phyloP scores from a whole-genome alignment of 2,329 filamentous ascomycete genomes.

The Fusarium sp. region DNA sequence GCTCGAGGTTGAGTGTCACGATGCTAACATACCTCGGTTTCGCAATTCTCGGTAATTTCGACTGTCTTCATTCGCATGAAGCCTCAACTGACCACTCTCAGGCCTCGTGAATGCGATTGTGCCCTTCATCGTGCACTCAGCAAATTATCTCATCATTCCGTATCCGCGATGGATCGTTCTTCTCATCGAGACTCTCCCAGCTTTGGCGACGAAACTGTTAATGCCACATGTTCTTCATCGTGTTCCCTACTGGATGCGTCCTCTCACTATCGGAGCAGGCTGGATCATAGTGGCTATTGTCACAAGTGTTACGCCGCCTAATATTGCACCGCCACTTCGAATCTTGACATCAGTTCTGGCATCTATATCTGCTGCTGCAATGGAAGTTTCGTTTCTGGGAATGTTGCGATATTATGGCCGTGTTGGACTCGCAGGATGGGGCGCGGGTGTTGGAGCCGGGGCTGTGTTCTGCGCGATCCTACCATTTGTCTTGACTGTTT shows the following conservation, averaged over 20 bases:
- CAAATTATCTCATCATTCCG: slow-evolving; percentile 49
- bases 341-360: slow-evolving; percentile 44
- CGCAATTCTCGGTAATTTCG: slow-evolving; percentile 37
- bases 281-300: slow-evolving; percentile 45
- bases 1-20: slow-evolving; percentile 2
- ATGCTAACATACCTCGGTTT: slow-evolving; percentile 41
- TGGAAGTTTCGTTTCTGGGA: slow-evolving; percentile 47
- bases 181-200: slow-evolving; percentile 46
- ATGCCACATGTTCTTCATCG: slow-evolving; percentile 43
- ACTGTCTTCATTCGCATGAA: neutral
- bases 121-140: slow-evolving; percentile 44
- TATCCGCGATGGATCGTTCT: slow-evolving; percentile 46
- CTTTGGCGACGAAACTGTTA: slow-evolving; percentile 42
- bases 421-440: slow-evolving; percentile 49
- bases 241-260: slow-evolving; percentile 43
- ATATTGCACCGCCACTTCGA: slow-evolving; percentile 45
- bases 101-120: slow-evolving; percentile 46
- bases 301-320: slow-evolving; percentile 44
- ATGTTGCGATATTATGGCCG: slow-evolving; percentile 44
- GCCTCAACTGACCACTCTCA: slow-evolving; percentile 24
- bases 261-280: slow-evolving; percentile 37
- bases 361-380: slow-evolving; percentile 42
- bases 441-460: slow-evolving; percentile 46
- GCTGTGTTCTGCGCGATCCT: slow-evolving; percentile 41
- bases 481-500: slow-evolving; percentile 44